Base-by-base conservation (phyloP, 208 protist species). In the Trypanosoma mega region DNA sequence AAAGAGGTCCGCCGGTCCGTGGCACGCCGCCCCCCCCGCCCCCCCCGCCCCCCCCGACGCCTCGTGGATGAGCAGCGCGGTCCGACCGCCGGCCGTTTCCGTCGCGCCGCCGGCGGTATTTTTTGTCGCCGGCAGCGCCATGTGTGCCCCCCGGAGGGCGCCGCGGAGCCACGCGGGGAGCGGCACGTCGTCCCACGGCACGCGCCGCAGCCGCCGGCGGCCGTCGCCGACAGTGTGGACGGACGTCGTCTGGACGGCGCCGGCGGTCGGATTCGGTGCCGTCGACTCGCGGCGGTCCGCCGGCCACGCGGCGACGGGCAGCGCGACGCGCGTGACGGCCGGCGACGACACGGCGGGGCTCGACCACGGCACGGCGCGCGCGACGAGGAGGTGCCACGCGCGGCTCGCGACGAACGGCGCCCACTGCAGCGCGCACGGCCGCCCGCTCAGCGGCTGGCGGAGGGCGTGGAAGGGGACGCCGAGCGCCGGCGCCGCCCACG, bases 1-100 rank as follows among this genome's bases (percentile, higher is more conserved):
- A 65, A 72, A 72, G 6, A 72, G 33, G 56, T 69, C 63, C 37
- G 63, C 11, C 21, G 33, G 23, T 56, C 62, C 53, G 49, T 61
- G 55, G 34, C 55, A 69, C 9, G 63, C 52, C 41, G 54, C n/a
- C 30, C 12, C 23, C 36, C 8, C 34, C 8, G 34, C 34, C 8
- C 34, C 34, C 6, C 12, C 34, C 34, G 34, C 8, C 6, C 8
- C 34, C 6, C 34, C 8, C 6, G 34, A 6, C 34, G 12, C 34
- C 12, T 39, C 34, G 34, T 39, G 34, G 12, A 39, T 39, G 34
- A 39, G 34, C 34, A 39, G 34, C 12, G 34, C 34, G 12, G 34
- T 39, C 8, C 8, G 6, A 16, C 34, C 12, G 12, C 12, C 12
- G 6, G 34, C 8, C 34, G 34, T 6, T 39, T 39, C 34, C 34